Evolutionary conservation across 2,329 filamentous ascomycete species (phyloP).

Genomic region (Dryadomyces quercivorus): DNA sequence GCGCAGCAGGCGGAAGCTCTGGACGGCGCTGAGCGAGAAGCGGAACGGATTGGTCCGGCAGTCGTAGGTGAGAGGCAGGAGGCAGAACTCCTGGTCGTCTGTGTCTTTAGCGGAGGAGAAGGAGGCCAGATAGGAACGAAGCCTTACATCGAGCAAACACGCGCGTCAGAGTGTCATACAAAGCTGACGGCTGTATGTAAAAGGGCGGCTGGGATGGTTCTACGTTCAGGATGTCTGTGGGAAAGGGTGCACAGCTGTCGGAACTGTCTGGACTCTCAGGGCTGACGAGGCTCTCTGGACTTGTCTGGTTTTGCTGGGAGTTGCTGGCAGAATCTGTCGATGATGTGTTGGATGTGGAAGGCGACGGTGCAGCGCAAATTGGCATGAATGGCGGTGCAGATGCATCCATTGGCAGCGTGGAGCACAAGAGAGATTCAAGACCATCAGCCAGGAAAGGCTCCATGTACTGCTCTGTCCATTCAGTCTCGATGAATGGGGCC

Average conservation of each 20-base stretch:
- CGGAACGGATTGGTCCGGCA: conserved; percentile 21
- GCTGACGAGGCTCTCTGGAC: background rate
- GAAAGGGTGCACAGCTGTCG: background rate
- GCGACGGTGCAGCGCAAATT: background rate
- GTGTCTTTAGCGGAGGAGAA: background rate
- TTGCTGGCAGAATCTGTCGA: background rate
- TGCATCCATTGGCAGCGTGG: background rate
- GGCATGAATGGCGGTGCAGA: background rate
- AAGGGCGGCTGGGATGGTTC: no score
- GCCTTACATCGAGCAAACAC: conserved; percentile 6
- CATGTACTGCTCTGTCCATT: background rate
- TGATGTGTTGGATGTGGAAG: background rate
- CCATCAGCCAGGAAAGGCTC: background rate
- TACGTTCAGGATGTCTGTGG: background rate
- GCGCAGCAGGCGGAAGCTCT: conserved; percentile 18
- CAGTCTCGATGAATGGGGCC: background rate
- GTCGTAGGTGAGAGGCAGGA: conserved; percentile 21
- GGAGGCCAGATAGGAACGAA: background rate
- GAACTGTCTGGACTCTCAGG: background rate
- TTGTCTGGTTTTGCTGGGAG: background rate
- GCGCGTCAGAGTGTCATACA: conserved; percentile 6
- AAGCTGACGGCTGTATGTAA: background rate
- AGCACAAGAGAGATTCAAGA: background rate
- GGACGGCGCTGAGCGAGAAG: conserved; percentile 12
- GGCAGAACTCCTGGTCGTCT: conserved; percentile 22